These are phyloP conservation scores for Scheffersomyces cryptocercus DNA, from an alignment of 1,139 yeast genomes.

Conservation along the genomic window DNA sequence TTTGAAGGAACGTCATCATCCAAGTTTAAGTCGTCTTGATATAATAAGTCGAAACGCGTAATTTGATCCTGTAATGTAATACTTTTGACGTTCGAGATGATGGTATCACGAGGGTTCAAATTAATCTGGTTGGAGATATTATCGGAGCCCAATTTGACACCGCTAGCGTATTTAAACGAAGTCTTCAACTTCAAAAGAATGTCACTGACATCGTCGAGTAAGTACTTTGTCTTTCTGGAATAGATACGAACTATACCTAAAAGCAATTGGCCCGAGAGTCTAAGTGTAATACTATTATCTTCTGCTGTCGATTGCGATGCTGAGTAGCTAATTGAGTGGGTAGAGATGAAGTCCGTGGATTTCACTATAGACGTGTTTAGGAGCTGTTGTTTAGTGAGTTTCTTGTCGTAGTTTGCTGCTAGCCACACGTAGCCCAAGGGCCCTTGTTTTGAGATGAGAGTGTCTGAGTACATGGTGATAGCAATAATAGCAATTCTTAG, in stretches of 20 bases:
- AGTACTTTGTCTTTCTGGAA: constrained; percentile 80
- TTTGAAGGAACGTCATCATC: constrained; percentile 35
- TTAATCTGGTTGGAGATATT: constrained; percentile 30
- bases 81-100: constrained; percentile 54
- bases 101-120: constrained; percentile 51
- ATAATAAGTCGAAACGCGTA: constrained; percentile 72
- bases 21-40: constrained; percentile 62
- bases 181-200: constrained; percentile 73
- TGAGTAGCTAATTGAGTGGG: constrained; percentile 18
- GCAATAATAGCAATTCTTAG: too few relatives aligned
- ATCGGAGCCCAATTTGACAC: constrained; percentile 32
- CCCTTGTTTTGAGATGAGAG: constrained; percentile 63
- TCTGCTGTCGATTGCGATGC: constrained; percentile 6
- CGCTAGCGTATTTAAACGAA: constrained; percentile 56
- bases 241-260: constrained; percentile 89
- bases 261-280: constrained; percentile 85
- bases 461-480: constrained; percentile 36
- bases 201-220: constrained; percentile 83
- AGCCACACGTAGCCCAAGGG: constrained; percentile 92
- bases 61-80: constrained; percentile 74
- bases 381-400: constrained; percentile 74
- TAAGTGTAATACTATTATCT: constrained; percentile 57
- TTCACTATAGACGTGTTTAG: constrained; percentile 70
- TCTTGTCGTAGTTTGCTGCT: constrained; percentile 86
- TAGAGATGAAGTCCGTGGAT: constrained; percentile 58